Base-by-base conservation (phyloP, 768 basidiomycete species). In the Phylloporus arenicola region DNA sequence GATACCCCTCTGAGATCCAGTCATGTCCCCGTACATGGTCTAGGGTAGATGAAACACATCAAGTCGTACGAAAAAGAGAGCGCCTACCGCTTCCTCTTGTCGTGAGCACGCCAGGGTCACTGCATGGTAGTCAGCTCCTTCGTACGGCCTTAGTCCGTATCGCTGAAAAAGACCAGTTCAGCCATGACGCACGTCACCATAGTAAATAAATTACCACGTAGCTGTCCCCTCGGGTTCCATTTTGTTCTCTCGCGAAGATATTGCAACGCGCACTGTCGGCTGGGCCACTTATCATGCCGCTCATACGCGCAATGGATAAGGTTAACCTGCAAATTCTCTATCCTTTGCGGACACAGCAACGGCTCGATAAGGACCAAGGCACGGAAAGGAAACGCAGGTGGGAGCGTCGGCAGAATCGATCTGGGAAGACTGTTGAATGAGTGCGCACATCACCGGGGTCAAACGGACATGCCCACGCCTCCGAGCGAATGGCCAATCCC, bases 401-500 rank as follows among this genome's bases (percentile, higher is more conserved):
- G 58, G 10, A 82, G 57, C 29, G 65, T 61, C 57, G 83, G 81
- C 19, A 83, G 64, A 31, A 84, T 70, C 9, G 80, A 70, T 63
- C 83, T 84, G 41, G 42, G 14, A 39, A 25, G 13, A 41, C 19
- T 30, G 35, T 41, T 31, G 33, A 57, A 30, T 45, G 9, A 42
- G 10, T 17, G 40, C 13, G 31, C 29, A 44, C 19, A 27, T 1
- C 25, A 44, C 22, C 13, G 3, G 10, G 17, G 10, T 22, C 53
- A 22, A 17, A 53, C 78, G 49, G 57, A 84, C 84, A 84, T 77
- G 19, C 79, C 70, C 49, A 83, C 81, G 34, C 77, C 84, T 13
- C 84, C 84, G 17, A 87, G 66, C 1, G 84, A 85, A 62, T 87
- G 84, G 0, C 83, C 84, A 16, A 87, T 73, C 3, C 83, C 84